Conservation (phyloP, 352 stramenopile genomes). For the Globisporangium alternatum region DNA sequence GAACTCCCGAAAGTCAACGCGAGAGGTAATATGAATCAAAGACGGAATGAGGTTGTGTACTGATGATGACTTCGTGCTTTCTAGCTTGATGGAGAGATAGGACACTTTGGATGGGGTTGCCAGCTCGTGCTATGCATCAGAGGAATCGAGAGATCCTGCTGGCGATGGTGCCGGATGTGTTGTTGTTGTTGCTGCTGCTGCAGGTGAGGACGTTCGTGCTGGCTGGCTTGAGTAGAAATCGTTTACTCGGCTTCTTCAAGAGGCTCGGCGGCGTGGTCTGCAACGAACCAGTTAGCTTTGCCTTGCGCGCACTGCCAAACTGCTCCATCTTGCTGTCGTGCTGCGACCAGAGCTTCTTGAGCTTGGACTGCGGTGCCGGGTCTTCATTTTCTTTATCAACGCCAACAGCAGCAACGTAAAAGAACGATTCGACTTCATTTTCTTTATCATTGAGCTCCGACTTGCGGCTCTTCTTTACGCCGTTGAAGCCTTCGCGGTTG, state of each 20-base stretch:
- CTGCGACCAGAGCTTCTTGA: constrained; percentile 14
- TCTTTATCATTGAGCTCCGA: constrained; percentile 27
- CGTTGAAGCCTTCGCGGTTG: constrained; percentile 34
- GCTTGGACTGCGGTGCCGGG: constrained; percentile 6
- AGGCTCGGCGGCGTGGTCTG: not conserved
- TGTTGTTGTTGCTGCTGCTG: not conserved
- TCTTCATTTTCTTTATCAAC: constrained; percentile 26
- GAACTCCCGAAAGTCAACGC: not conserved
- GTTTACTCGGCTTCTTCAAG: constrained; percentile 2
- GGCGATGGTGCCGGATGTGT: not conserved
- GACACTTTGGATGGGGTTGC: no score
- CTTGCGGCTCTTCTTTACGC: constrained; percentile 14
- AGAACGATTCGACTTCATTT: constrained; percentile 40
- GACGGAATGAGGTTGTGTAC: not conserved
- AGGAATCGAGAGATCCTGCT: constrained; percentile 9
- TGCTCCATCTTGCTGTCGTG: constrained; percentile 7
- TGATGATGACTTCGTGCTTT: not conserved
- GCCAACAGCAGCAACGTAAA: constrained; percentile 9
- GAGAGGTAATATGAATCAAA: not conserved
- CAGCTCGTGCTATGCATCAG: not conserved
- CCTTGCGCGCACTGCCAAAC: constrained; percentile 6
- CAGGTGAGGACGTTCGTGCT: not conserved
- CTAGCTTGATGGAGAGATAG: no score
- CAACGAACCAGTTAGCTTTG: not conserved
- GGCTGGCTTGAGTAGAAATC: constrained; percentile 1